Conservation (phyloP, 2,329 filamentous ascomycete genomes). For the Fusarium cicatricum region DNA sequence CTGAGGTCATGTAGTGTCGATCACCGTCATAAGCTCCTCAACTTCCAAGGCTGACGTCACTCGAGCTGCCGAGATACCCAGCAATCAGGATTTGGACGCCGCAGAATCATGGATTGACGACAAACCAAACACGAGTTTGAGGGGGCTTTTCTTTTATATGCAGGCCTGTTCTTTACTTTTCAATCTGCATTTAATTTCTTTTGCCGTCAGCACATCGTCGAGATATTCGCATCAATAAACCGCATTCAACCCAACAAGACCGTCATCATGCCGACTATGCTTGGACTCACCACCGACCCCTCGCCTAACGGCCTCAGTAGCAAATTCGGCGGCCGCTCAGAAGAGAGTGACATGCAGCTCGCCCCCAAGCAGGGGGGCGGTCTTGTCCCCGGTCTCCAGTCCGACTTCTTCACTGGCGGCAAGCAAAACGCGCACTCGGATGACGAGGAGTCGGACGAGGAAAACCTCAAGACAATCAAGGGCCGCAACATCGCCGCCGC, state of each 20-base stretch:
- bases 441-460: conserved; percentile 38
- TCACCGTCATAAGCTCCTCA: conserved; percentile 37
- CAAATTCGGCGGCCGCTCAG: conserved; percentile 23
- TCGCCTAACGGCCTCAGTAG: conserved; percentile 37
- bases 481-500: conserved; percentile 39
- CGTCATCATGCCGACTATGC: conserved; percentile 41
- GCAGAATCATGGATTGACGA: conserved; percentile 33
- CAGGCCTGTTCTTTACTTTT: conserved; percentile 7
- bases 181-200: neutral
- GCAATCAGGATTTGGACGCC: conserved; percentile 41
- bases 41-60: conserved; percentile 41
- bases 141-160: conserved; percentile 16
- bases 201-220: neutral
- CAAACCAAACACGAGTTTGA: conserved; percentile 1
- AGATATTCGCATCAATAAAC: neutral
- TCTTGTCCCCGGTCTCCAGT: conserved; percentile 37
- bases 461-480: conserved; percentile 42
- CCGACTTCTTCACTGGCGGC: conserved; percentile 39
- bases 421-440: conserved; percentile 35
- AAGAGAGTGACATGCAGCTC: conserved; percentile 35
- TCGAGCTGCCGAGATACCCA: conserved; percentile 28
- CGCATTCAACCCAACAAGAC: neutral
- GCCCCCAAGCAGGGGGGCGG: conserved; percentile 14
- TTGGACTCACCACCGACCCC: conserved; percentile 39
- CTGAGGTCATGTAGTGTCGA: conserved; percentile 27